A percentile compares a stretch with the other conserved stretches of the same genome.
Evolutionary conservation across 164 flowering plant species (phyloP).

Genomic region (Santalum album): DNA sequence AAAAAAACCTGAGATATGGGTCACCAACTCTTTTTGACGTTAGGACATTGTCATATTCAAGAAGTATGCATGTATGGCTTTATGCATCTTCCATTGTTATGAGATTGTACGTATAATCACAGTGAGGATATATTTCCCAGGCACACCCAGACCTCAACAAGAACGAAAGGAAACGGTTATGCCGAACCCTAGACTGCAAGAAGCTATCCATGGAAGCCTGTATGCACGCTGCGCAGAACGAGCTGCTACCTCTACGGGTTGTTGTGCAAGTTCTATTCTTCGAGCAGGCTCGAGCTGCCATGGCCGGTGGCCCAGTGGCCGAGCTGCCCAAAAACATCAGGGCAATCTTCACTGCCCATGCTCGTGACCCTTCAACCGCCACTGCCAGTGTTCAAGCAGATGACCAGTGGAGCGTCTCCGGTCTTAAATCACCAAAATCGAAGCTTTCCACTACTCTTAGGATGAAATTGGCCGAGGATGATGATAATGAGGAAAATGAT

Average conservation of each 20-base stretch:
- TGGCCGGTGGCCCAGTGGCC: slow-evolving; percentile 49
- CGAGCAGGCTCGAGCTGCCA: slow-evolving; percentile 76
- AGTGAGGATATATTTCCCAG: too few species aligned
- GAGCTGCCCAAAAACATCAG: slow-evolving; percentile 68
- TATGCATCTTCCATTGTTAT: too few species aligned
- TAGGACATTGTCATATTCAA: too few species aligned
- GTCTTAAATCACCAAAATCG: slow-evolving; percentile 61
- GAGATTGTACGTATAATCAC: too few species aligned
- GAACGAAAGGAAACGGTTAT: slow-evolving; percentile 77
- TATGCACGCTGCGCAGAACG: slow-evolving; percentile 94
- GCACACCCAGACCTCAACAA: slow-evolving; percentile 77
- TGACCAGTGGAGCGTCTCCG: slow-evolving; percentile 73
- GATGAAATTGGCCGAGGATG: slow-evolving; percentile 76
- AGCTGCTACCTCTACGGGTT: slow-evolving; percentile 80
- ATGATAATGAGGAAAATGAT: slow-evolving; percentile 29
- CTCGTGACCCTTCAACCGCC: slow-evolving; percentile 34
- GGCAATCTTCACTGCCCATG: slow-evolving; percentile 54
- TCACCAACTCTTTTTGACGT: too few species aligned
- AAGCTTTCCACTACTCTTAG: slow-evolving; percentile 49
- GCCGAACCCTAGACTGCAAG: slow-evolving; percentile 85
- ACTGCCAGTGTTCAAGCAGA: slow-evolving; percentile 32
- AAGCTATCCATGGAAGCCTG: slow-evolving; percentile 86
- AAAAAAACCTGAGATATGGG: too few species aligned
- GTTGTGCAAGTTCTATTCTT: slow-evolving; percentile 95
- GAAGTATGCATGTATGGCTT: too few species aligned